Evolutionary conservation across 352 stramenopile species (phyloP).

Genomic region (Phytophthora idaei): DNA sequence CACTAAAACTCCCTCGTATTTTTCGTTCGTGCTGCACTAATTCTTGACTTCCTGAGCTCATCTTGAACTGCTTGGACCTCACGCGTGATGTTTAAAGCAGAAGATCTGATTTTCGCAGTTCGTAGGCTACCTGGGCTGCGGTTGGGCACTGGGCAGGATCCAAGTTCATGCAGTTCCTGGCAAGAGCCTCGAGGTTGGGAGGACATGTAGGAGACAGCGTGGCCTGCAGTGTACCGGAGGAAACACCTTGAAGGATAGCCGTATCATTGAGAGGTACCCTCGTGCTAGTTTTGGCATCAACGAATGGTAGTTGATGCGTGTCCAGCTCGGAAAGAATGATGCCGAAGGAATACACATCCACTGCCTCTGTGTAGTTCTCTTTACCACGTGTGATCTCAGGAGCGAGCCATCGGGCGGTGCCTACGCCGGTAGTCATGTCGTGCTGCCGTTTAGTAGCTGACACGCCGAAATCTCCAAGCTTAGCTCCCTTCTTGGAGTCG

Average conservation of each 20-base stretch:
- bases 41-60: neutral
- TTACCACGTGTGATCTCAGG: conserved; percentile 69
- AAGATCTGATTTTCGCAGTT: conserved; percentile 59
- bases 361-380: conserved; percentile 63
- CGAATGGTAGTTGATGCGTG: conserved; percentile 72
- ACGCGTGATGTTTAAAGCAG: conserved; percentile 33
- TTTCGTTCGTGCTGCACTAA: conserved; percentile 1
- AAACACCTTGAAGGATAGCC: conserved; percentile 60
- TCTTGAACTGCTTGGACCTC: neutral
- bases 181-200: conserved; percentile 51
- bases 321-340: conserved; percentile 75
- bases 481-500: conserved; percentile 63
- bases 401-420: conserved; percentile 67
- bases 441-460: conserved; percentile 55
- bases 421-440: conserved; percentile 71
- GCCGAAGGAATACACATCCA: conserved; percentile 74
- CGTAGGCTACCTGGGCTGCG: conserved; percentile 64
- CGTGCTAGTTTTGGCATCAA: conserved; percentile 35
- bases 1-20: neutral
- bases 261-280: conserved; percentile 64
- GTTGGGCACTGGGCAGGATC: conserved; percentile 57
- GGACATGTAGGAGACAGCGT: conserved; percentile 48
- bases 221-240: conserved; percentile 47
- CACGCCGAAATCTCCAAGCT: conserved; percentile 73
- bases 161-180: conserved; percentile 55